Conservation (phyloP, 495 filamentous ascomycete species). For the Jackrogersella minutella region DNA sequence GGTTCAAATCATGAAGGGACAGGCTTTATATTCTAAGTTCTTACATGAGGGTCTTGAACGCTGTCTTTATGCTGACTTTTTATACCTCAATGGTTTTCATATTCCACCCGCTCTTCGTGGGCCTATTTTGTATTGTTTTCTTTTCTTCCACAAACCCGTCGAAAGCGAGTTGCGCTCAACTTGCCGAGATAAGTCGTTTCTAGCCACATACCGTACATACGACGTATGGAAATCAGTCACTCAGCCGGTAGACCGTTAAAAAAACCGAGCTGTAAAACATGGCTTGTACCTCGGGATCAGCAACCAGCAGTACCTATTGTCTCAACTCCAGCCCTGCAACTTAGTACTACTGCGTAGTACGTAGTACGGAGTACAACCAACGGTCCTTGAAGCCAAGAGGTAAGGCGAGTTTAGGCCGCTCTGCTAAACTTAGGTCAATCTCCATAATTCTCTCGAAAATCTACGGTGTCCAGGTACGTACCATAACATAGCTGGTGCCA, state of each 20-base stretch:
- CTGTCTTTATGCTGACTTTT: not conserved
- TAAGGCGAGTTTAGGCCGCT: constrained; percentile 4
- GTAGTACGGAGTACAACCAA: constrained; percentile 18
- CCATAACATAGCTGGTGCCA: not conserved
- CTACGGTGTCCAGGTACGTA: constrained; percentile 4
- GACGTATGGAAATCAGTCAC: constrained; percentile 5
- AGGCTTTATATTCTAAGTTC: constrained; percentile 38
- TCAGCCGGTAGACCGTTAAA: constrained; percentile 9
- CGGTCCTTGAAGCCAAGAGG: constrained; percentile 4
- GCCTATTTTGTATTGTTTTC: constrained; percentile 19
- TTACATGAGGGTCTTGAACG: constrained; percentile 36
- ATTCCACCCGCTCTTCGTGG: constrained; percentile 24
- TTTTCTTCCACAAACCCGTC: constrained; percentile 23
- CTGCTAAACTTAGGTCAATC: constrained; percentile 33
- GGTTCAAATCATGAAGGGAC: constrained; percentile 11
- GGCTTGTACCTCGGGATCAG: constrained; percentile 17
- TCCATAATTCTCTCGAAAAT: constrained; percentile 23
- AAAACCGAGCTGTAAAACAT: constrained; percentile 14
- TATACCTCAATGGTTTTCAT: constrained; percentile 12
- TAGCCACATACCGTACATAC: constrained; percentile 15
- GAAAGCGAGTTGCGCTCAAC: constrained; percentile 15
- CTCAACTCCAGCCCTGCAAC: constrained; percentile 32
- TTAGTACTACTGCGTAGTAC: too few species aligned
- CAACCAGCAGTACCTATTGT: constrained; percentile 13
- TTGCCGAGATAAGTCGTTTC: constrained; percentile 24